phyloP scores from a whole-genome alignment of 345 rosid species.

The Xanthoceras sorbifolium region DNA sequence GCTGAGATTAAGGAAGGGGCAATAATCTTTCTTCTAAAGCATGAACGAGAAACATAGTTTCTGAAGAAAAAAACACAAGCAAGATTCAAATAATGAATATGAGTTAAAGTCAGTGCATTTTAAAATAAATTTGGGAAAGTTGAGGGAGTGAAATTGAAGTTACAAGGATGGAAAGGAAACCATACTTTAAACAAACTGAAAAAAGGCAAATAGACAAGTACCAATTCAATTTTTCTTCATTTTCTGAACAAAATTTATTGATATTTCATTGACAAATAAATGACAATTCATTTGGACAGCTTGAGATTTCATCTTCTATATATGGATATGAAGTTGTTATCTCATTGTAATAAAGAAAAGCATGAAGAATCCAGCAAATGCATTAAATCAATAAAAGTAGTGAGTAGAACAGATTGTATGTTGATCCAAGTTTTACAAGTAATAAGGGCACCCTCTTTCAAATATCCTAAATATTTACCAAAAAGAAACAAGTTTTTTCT shows the following conservation, averaged over 20 bases:
- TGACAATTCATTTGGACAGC: neutral
- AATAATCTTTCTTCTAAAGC: neutral
- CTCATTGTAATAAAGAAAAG: neutral
- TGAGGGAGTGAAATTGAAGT: no score
- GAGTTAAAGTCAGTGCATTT: neutral
- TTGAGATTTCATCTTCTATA: neutral
- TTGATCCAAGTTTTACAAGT: slow-evolving; percentile 14
- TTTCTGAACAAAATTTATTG: neutral
- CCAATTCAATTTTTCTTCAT: no score
- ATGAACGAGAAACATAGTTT: no score
- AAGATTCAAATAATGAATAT: neutral
- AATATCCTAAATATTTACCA: slow-evolving; percentile 13
- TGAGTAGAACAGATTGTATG: neutral
- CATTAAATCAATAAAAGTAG: neutral
- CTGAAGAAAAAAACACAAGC: no score
- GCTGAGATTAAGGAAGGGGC: no score
- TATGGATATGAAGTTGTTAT: neutral
- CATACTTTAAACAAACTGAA: neutral
- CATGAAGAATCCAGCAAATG: neutral
- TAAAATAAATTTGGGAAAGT: no score
- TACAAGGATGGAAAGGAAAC: no score
- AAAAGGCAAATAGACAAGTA: neutral
- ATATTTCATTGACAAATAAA: neutral
- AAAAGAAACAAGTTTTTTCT: neutral
- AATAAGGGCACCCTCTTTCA: neutral